Conservation (phyloP, 2,329 filamentous ascomycete species). For the Epicoccum nigrum region DNA sequence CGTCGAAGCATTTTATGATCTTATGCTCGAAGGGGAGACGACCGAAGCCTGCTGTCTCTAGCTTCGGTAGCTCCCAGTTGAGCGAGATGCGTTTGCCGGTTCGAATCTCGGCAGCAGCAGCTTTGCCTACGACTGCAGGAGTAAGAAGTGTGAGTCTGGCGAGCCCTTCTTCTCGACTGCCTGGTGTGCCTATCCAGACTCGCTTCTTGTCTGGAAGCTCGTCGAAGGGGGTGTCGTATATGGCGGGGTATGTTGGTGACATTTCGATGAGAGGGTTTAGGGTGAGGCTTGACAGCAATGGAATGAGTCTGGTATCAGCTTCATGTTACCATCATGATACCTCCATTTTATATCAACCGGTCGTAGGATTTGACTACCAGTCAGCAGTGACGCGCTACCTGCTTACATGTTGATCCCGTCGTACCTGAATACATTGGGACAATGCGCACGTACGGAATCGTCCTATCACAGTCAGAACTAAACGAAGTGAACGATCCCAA, state of each 20-base stretch:
- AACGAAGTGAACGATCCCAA: no score
- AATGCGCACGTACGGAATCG: no score
- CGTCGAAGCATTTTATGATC: slow-evolving; percentile 54
- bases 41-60: slow-evolving; percentile 59
- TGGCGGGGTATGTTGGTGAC: slow-evolving; percentile 4
- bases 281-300: no score
- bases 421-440: no score
- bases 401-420: slow-evolving; percentile 2
- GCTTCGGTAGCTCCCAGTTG: slow-evolving; percentile 61
- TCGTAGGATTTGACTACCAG: no score
- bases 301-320: background rate
- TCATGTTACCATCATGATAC: no score
- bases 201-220: slow-evolving; percentile 56
- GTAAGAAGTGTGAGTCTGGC: slow-evolving; percentile 60
- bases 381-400: background rate
- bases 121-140: slow-evolving; percentile 55
- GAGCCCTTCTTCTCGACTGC: slow-evolving; percentile 57
- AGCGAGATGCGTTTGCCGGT: slow-evolving; percentile 58
- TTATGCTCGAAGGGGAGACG: slow-evolving; percentile 56
- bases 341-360: no score
- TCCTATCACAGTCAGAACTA: no score
- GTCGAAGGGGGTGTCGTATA: slow-evolving; percentile 47
- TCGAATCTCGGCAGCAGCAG: slow-evolving; percentile 56
- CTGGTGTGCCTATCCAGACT: slow-evolving; percentile 56
- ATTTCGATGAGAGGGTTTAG: background rate